Conservation (phyloP, 768 basidiomycete species). For the Polyporus arcularius region DNA sequence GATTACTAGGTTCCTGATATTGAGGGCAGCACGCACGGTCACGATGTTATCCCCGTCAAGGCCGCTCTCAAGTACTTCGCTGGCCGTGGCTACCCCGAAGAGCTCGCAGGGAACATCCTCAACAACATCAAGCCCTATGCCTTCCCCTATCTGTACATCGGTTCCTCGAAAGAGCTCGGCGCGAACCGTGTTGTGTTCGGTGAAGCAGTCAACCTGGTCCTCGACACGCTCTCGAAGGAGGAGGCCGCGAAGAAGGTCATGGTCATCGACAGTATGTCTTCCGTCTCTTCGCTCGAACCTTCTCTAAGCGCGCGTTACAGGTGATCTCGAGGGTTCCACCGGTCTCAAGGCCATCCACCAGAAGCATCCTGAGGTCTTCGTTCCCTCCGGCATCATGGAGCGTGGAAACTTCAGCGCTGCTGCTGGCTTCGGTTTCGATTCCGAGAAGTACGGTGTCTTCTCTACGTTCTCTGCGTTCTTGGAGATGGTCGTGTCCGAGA, state of each 20-base stretch:
- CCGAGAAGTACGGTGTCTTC: constrained; percentile 84
- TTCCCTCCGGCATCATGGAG: constrained; percentile 70
- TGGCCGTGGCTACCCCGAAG: constrained; percentile 55
- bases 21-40: constrained; percentile 77
- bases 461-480: constrained; percentile 91
- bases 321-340: constrained; percentile 87
- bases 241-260: constrained; percentile 79
- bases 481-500: constrained; percentile 87
- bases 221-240: constrained; percentile 74
- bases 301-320: constrained; percentile 34
- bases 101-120: constrained; percentile 54
- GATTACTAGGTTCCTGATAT: constrained; percentile 59
- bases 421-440: constrained; percentile 77
- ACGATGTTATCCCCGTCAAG: constrained; percentile 85
- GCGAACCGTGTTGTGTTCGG: constrained; percentile 86
- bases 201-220: constrained; percentile 77
- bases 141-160: constrained; percentile 62
- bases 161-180: constrained; percentile 71
- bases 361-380: constrained; percentile 86
- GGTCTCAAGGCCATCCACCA: constrained; percentile 87
- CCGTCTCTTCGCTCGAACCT: not conserved
- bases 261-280: constrained; percentile 77
- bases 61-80: constrained; percentile 75
- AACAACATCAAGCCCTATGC: constrained; percentile 60
- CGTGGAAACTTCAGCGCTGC: constrained; percentile 35